Conservation (phyloP, 208 protist species). For the Trypanosoma avium region DNA sequence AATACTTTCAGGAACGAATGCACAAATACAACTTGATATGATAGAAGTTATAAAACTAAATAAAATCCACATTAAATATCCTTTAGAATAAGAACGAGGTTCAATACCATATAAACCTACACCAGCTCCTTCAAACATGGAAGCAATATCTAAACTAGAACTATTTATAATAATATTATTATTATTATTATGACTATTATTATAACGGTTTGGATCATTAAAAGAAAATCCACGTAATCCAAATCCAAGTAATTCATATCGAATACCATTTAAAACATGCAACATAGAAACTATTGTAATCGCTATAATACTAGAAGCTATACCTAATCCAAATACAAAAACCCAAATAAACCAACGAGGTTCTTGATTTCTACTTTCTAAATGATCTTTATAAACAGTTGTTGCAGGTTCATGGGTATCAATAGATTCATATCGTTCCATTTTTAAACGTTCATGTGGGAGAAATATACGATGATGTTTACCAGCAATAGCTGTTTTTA, state of each 20-base stretch:
- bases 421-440: slow-evolving; percentile 59
- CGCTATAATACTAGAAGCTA: slow-evolving; percentile 38
- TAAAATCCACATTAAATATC: slow-evolving; percentile 33
- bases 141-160: slow-evolving; percentile 14
- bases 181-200: background rate
- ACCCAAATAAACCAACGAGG: slow-evolving; percentile 71
- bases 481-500: slow-evolving; percentile 22
- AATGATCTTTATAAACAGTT: slow-evolving; percentile 59
- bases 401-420: slow-evolving; percentile 53
- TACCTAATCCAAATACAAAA: slow-evolving; percentile 44
- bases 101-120: slow-evolving; percentile 30
- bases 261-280: slow-evolving; percentile 44
- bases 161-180: background rate
- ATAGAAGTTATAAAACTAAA: slow-evolving; percentile 36
- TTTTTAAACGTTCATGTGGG: slow-evolving; percentile 31
- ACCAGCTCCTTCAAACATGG: slow-evolving; percentile 29
- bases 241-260: slow-evolving; percentile 50
- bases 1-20: slow-evolving; percentile 39
- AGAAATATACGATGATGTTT: slow-evolving; percentile 32
- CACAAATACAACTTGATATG: slow-evolving; percentile 36
- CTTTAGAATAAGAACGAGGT: slow-evolving; percentile 29
- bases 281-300: slow-evolving; percentile 34
- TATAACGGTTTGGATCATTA: slow-evolving; percentile 9
- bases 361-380: slow-evolving; percentile 51
- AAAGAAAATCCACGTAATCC: slow-evolving; percentile 44